Conservation (phyloP, 2,329 filamentous ascomycete species). For the Verticillium nubilum region DNA sequence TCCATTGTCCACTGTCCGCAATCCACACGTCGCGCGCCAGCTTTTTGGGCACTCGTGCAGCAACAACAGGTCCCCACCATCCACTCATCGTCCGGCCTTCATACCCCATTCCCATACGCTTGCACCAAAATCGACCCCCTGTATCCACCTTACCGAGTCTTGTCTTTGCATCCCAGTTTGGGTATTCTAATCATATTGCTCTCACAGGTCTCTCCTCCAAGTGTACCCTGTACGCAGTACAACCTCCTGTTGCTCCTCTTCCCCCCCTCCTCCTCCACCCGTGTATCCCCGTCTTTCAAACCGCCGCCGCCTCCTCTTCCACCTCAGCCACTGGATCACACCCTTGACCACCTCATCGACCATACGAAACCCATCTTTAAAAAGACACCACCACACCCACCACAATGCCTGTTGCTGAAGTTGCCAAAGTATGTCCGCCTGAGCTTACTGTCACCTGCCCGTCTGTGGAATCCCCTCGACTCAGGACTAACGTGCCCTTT, state of each 20-base stretch:
- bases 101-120: background rate
- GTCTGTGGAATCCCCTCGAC: background rate
- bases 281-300: conserved; percentile 3
- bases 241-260: conserved; percentile 3
- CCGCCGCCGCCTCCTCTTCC: background rate
- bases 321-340: background rate
- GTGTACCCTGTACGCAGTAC: background rate
- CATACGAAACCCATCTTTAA: background rate
- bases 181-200: background rate
- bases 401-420: conserved; percentile 18
- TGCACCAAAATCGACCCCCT: background rate
- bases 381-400: background rate
- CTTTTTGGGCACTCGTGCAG: background rate
- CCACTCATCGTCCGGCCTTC: background rate
- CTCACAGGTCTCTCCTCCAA: background rate
- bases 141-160: background rate
- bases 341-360: background rate
- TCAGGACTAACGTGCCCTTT: conserved; percentile 4
- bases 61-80: background rate
- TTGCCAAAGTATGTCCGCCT: conserved; percentile 22
- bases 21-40: background rate
- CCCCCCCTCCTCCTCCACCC: conserved; percentile 2
- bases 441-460: conserved; percentile 8
- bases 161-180: background rate
- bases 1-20: background rate